A percentile compares a stretch with the other conserved stretches of the same genome.
These are phyloP conservation scores for Sisymbrium irio DNA, from an alignment of 345 rosid genomes.

Conservation along the genomic window DNA sequence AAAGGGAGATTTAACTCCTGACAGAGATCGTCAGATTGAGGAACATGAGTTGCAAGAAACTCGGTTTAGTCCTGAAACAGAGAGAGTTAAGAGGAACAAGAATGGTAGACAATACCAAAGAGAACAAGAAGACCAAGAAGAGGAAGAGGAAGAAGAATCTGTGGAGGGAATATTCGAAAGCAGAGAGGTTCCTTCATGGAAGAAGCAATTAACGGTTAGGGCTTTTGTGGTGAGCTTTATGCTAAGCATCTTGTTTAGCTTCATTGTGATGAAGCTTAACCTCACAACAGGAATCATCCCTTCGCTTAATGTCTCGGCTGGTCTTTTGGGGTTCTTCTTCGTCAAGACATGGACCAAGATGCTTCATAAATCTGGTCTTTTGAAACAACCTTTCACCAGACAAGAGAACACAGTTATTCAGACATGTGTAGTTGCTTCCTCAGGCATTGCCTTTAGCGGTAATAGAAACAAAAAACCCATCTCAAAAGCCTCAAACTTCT, in stretches of 20 bases:
- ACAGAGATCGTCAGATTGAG: conserved; percentile 22
- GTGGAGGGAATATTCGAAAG: conserved; percentile 51
- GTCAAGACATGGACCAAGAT: conserved; percentile 58
- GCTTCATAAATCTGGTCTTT: conserved; percentile 46
- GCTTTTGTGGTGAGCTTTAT: conserved; percentile 59
- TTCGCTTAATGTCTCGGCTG: conserved; percentile 69
- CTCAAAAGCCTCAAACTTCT: neutral
- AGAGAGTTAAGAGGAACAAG: conserved; percentile 2
- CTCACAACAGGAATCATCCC: conserved; percentile 78
- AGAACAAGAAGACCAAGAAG: conserved; percentile 3
- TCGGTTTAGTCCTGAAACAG: conserved; percentile 18
- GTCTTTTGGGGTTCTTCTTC: conserved; percentile 64
- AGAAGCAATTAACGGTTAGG: conserved; percentile 55
- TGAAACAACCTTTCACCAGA: conserved; percentile 77
- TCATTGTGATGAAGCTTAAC: conserved; percentile 66
- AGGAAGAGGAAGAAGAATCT: conserved; percentile 19
- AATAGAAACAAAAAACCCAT: conserved; percentile 14
- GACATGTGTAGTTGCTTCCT: conserved; percentile 86
- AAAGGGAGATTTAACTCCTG: conserved; percentile 23
- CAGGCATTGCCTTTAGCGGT: conserved; percentile 97
- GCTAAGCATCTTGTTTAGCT: conserved; percentile 52
- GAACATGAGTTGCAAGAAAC: conserved; percentile 37
- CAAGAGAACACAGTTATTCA: conserved; percentile 90
- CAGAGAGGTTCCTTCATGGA: conserved; percentile 56
- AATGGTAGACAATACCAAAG: conserved; percentile 21